These are phyloP conservation scores for Wickerhamomyces bovis DNA, from an alignment of 805 yeast species.

Conservation along the genomic window DNA sequence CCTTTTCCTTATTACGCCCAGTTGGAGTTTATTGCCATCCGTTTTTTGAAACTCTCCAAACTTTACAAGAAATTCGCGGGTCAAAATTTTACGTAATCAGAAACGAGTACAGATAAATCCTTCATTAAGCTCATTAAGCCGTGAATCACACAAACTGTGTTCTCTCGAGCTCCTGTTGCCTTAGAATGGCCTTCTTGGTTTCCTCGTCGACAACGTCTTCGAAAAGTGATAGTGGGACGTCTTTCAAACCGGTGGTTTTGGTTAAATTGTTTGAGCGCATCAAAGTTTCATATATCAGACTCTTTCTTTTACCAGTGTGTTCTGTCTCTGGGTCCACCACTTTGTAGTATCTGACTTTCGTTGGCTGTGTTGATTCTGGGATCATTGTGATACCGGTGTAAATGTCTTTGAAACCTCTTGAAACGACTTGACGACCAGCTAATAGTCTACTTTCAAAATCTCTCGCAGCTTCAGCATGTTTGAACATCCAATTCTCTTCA, in stretches of 20 bases:
- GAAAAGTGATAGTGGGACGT: constrained; percentile 53
- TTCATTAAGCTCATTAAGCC: neutral
- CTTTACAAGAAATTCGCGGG: neutral
- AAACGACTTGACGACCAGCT: constrained; percentile 48
- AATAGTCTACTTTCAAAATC: constrained; percentile 60
- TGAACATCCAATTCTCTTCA: constrained; percentile 79
- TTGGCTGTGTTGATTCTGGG: constrained; percentile 74
- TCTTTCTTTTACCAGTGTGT: constrained; percentile 23
- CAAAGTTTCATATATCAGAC: constrained; percentile 43
- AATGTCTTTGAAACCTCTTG: constrained; percentile 66
- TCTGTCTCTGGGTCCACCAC: constrained; percentile 24
- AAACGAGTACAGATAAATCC: no score
- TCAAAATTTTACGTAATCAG: neutral
- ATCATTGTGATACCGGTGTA: constrained; percentile 79
- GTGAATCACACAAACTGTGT: neutral
- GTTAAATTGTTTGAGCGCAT: constrained; percentile 40
- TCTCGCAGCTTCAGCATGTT: constrained; percentile 74
- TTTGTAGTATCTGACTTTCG: constrained; percentile 20
- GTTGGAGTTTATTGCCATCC: neutral
- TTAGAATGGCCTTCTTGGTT: constrained; percentile 50
- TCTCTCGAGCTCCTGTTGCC: constrained; percentile 40
- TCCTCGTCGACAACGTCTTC: constrained; percentile 54
- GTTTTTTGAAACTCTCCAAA: neutral
- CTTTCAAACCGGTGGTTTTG: constrained; percentile 57
- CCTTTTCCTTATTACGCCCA: neutral